Evolutionary conservation across 2,329 filamentous ascomycete species (phyloP).

Genomic region (Cercospora sojina): DNA sequence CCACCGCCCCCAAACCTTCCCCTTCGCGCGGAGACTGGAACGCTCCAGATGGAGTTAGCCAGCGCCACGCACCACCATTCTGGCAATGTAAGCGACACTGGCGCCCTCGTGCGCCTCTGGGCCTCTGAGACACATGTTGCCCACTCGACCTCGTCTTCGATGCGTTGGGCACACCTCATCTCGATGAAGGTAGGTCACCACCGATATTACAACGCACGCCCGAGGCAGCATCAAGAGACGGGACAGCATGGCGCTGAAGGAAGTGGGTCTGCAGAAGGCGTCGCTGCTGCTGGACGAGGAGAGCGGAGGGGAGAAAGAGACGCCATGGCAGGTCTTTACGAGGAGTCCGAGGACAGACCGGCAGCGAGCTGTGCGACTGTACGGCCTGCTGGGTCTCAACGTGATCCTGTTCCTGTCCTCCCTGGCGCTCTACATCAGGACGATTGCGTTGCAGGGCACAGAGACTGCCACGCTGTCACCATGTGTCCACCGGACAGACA

Average conservation of each 20-base stretch:
- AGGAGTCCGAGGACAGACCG: conserved; percentile 1
- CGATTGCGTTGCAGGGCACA: not conserved
- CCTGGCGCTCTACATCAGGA: not conserved
- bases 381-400: conserved; percentile 10
- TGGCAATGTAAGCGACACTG: not conserved
- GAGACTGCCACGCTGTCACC: not conserved
- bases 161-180: not conserved
- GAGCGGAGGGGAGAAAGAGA: not conserved
- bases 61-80: not conserved
- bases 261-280: not conserved
- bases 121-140: not conserved
- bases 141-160: not conserved
- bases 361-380: conserved; percentile 2
- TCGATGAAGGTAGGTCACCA: not conserved
- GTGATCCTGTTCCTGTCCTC: conserved; percentile 4
- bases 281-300: not conserved
- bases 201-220: not conserved
- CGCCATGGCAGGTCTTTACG: conserved; percentile 5
- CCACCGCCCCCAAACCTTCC: not conserved
- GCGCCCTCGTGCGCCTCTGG: not conserved
- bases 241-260: not conserved
- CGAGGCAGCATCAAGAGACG: not conserved
- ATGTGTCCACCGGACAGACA: conserved; percentile 19
- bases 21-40: not conserved
- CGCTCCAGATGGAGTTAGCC: conserved; percentile 5